Conservation (phyloP, 2,329 filamentous ascomycete species). For the Monilinia fructicola region DNA sequence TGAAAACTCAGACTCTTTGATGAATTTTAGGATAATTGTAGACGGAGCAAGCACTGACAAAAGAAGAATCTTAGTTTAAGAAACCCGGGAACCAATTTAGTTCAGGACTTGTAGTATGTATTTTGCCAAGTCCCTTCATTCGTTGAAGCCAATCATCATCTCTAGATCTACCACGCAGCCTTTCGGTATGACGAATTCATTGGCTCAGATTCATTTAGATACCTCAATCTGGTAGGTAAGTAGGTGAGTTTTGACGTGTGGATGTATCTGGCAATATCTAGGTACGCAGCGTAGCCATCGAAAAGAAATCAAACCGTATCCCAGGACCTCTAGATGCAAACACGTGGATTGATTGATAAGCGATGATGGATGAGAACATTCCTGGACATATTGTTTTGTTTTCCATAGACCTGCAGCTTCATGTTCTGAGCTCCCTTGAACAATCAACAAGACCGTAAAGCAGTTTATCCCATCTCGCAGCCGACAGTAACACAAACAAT, state of each 20-base stretch:
- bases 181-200: background rate
- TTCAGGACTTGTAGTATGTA: background rate
- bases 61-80: background rate
- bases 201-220: background rate
- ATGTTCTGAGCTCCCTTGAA: background rate
- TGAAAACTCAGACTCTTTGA: background rate
- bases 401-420: background rate
- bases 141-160: constrained; percentile 15
- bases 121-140: constrained; percentile 10
- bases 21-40: background rate
- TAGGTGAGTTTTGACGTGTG: background rate
- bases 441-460: background rate
- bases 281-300: background rate
- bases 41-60: background rate
- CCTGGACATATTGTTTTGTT: background rate
- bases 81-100: background rate
- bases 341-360: constrained; percentile 7
- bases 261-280: background rate
- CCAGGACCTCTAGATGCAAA: background rate
- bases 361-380: background rate
- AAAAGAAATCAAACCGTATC: background rate
- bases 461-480: background rate
- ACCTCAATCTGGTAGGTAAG: background rate
- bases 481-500: background rate
- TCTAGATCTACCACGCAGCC: constrained; percentile 13